Evolutionary conservation across 1,139 yeast genomes (phyloP).

Genomic region (Magnusiomyces fungicola): DNA sequence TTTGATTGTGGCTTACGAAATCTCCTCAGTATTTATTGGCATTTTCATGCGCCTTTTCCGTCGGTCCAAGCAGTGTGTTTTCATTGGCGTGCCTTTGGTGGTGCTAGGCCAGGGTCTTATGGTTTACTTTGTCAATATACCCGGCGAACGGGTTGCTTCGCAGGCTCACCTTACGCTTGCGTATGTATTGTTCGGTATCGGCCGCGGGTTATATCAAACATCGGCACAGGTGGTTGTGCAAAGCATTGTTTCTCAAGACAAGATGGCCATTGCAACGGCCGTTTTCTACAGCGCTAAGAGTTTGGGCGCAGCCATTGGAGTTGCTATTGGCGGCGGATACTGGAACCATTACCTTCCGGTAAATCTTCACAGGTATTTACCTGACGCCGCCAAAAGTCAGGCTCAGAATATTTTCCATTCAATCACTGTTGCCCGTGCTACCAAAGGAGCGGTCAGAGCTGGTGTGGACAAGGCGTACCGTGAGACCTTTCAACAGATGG

Average conservation of each 20-base stretch:
- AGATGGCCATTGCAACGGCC: slow-evolving; percentile 22
- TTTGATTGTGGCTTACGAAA: slow-evolving; percentile 14
- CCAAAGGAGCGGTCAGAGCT: slow-evolving; percentile 1
- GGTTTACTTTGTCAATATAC: slow-evolving; percentile 12
- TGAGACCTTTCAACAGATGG: slow-evolving; percentile 11
- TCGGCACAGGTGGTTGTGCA: slow-evolving; percentile 22
- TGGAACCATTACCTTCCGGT: slow-evolving; percentile 25
- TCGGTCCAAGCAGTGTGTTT: slow-evolving; percentile 9
- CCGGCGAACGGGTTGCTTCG: not conserved
- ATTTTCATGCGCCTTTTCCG: slow-evolving; percentile 12
- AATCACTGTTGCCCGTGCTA: slow-evolving; percentile 9
- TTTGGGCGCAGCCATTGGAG: slow-evolving; percentile 31
- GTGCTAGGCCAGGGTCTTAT: slow-evolving; percentile 15
- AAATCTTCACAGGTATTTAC: slow-evolving; percentile 18
- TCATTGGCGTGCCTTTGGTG: slow-evolving; percentile 14
- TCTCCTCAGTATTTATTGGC: slow-evolving; percentile 15
- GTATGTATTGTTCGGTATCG: slow-evolving; percentile 21
- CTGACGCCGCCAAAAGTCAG: slow-evolving; percentile 12
- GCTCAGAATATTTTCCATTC: slow-evolving; percentile 13
- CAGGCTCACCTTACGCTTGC: slow-evolving; percentile 17
- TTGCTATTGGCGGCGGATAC: slow-evolving; percentile 29
- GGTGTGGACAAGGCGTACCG: slow-evolving; percentile 12
- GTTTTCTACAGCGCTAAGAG: slow-evolving; percentile 20
- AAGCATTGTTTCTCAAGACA: slow-evolving; percentile 18
- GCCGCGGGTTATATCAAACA: slow-evolving; percentile 21